Base-by-base conservation (phyloP, 495 filamentous ascomycete species). In the Clohesyomyces aquaticus region DNA sequence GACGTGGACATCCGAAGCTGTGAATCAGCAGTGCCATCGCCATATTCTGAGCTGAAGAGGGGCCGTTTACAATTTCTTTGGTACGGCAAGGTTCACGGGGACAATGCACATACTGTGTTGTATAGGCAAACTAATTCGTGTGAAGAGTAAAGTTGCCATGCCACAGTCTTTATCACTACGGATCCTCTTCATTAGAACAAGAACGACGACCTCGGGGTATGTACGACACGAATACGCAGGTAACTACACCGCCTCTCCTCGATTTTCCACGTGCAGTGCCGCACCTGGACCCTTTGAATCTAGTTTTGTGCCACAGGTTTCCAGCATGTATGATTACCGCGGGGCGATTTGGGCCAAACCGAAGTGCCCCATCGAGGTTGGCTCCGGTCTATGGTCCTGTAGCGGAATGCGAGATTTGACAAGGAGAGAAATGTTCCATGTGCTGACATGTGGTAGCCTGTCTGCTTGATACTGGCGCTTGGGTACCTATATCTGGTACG, bases 321-420 rank as follows among this genome's bases (percentile, higher is more conserved):
- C 62, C 47, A 46, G 57, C 54, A n/a, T 64, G 66, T 68, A 27
- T 68, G 66, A 68, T 65, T 66, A 50, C 29, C 63, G 35, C 52
- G 53, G 48, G 22, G 35, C 23, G 19, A 10, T 29, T 21, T 48
- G 55, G 66, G 41, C 55, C 50, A 65, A 61, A 58, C 66, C 22
- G 56, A 41, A 58, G 53, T 9, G 27, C 50, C 66, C 42, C 32
- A 61, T 61, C 25, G 29, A 66, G 56, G 8, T 60, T 48, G 55
- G 63, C 48, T 51, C 38, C 49, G 38, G 59, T 21, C 21, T 14
- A 42, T 43, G 61, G 50, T 26, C 27, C 42, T 54, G 62, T 42
- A 55, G 63, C 41, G 25, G 41, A 18, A 45, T 48, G 26, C 21
- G 54, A 57, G 43, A 51, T 45, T 59, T 18, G 55, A 29, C 27